Conservation (phyloP, 1,139 yeast species). For the Magnusiomyces fungicola region DNA sequence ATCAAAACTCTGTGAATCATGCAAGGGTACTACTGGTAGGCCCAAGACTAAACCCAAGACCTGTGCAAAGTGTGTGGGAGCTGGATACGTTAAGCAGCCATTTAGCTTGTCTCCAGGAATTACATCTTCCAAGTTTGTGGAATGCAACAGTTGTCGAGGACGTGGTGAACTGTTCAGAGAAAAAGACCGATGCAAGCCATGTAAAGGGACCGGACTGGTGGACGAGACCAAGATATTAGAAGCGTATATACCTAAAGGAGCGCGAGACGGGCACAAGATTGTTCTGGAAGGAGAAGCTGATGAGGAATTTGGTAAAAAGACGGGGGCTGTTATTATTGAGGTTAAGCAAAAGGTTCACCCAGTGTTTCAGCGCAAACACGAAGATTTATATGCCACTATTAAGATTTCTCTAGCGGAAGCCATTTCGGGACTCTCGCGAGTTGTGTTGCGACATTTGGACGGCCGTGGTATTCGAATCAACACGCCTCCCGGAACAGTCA, state of each 20-base stretch:
- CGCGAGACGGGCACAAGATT: constrained; percentile 51
- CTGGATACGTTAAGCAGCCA: constrained; percentile 55
- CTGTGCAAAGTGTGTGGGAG: constrained; percentile 68
- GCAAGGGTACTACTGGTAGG: constrained; percentile 63
- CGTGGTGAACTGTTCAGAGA: constrained; percentile 53
- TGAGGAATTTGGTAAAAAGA: constrained; percentile 53
- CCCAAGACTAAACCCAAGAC: constrained; percentile 48
- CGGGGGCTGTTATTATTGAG: constrained; percentile 73
- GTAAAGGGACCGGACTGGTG: constrained; percentile 56
- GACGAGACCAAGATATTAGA: constrained; percentile 72
- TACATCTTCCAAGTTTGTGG: constrained; percentile 54
- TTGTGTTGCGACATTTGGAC: constrained; percentile 70
- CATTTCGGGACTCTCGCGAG: constrained; percentile 67
- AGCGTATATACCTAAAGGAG: constrained; percentile 70
- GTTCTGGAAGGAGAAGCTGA: constrained; percentile 68
- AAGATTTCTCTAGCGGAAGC: constrained; percentile 71
- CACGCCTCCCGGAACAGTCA: constrained; percentile 57
- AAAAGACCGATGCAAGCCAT: constrained; percentile 71
- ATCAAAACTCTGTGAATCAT: constrained; percentile 59
- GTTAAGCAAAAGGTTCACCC: constrained; percentile 42
- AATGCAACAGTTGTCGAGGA: constrained; percentile 69
- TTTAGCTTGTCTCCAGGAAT: constrained; percentile 71
- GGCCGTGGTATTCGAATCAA: constrained; percentile 64
- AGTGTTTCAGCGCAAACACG: constrained; percentile 49
- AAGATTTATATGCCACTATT: constrained; percentile 57